These are phyloP conservation scores for Talaromyces trachyspermus DNA, from an alignment of 495 filamentous ascomycete genomes.

Conservation along the genomic window DNA sequence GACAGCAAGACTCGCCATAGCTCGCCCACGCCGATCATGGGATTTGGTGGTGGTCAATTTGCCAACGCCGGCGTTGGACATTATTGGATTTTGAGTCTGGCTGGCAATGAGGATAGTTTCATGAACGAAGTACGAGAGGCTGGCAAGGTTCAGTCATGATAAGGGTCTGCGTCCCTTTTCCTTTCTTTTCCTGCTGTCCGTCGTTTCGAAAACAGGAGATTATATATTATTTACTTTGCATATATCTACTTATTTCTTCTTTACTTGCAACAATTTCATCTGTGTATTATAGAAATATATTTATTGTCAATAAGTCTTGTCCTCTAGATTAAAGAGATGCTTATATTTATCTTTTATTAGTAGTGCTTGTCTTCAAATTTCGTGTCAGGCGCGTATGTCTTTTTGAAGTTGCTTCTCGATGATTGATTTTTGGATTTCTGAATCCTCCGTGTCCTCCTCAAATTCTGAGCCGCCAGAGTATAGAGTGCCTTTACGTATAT, in stretches of 20 bases:
- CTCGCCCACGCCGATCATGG: constrained; percentile 23
- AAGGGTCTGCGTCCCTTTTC: neutral
- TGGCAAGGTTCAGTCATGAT: constrained; percentile 50
- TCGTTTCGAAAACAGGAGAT: constrained; percentile 7
- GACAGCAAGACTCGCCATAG: constrained; percentile 34
- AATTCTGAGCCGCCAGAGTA: constrained; percentile 18
- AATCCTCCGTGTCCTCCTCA: constrained; percentile 20
- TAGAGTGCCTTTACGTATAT: no score
- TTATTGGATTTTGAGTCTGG: constrained; percentile 36
- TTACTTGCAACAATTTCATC: no score
- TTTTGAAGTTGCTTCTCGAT: constrained; percentile 22
- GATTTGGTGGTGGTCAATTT: constrained; percentile 36
- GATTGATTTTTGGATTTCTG: constrained; percentile 20
- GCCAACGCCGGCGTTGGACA: constrained; percentile 27
- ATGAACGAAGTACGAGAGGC: constrained; percentile 60
- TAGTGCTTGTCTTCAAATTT: no score
- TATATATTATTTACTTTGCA: no score
- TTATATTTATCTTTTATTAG: no score
- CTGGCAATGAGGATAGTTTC: constrained; percentile 59
- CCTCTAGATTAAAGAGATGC: no score
- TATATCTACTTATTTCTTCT: neutral
- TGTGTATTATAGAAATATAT: no score
- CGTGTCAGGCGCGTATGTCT: no score
- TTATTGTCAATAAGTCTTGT: no score
- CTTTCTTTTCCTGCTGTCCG: neutral